Base-by-base conservation (phyloP, 2,329 filamentous ascomycete species). In the Colletotrichum camelliae region DNA sequence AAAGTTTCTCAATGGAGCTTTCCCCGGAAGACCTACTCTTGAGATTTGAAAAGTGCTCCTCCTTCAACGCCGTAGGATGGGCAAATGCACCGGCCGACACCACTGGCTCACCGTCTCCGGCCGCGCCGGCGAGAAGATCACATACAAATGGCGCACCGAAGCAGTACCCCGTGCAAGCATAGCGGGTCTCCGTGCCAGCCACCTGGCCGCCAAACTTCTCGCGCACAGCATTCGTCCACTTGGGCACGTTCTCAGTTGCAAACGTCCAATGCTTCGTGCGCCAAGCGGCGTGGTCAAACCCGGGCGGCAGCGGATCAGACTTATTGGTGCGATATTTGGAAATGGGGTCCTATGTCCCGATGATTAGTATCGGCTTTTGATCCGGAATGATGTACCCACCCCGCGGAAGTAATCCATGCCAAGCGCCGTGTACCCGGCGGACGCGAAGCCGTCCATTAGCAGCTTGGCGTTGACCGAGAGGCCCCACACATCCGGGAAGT, bases 261-360 rank as follows among this genome's bases (percentile, higher is more conserved):
- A 86, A 88, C 5, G 79, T 78, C 16, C 79, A 82, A 74, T 90
- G 86, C 80, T 89, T 89, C 35, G 75, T 70, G 72, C 86, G 86
- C 88, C 88, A 90, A 7, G 86, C 88, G 37, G 85, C 85, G 27
- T 84, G 86, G 79, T 89, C 87, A 72, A 90, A 90, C 33, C 79
- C 82, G 4, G 83, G 82, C 2, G 73, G 73, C 43, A 68, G 58
- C 57, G 74, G 74, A 24, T 85, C 80, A 74, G 69, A 80, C 70
- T 77, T 75, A 35, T 65, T 18, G 43, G 24, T 80, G 29, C 84
- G 80, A 72, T 88, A 84, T 57, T 87, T 87, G 79, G 81, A 85
- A 5, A 88, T 81, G 0, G 86, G 84, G 78, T 88, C 87, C 84
- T 87, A 60, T 18, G 21, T 37, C 4, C 29, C 31, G 27, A n/a